phyloP scores from a whole-genome alignment of 139 green algal genomes.

The Coelastrella sp. region DNA sequence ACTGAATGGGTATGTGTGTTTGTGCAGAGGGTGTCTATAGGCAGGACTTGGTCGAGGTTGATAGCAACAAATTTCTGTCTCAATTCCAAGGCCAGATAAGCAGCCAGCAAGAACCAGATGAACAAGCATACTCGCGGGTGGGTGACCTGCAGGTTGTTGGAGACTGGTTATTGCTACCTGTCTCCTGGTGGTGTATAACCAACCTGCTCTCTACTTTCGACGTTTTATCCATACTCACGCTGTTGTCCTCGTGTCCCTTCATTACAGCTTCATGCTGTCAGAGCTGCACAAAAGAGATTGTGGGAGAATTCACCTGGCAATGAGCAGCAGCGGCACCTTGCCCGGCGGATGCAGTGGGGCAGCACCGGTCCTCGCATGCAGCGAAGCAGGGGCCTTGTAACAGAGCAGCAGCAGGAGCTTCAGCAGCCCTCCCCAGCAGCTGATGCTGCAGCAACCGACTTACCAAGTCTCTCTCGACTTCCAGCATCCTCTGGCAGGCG shows the following conservation, averaged over 20 bases:
- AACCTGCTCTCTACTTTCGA: too few species aligned
- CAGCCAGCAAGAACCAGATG: not conserved
- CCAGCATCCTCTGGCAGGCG: not conserved
- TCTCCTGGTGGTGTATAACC: too few species aligned
- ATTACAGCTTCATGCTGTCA: too few species aligned
- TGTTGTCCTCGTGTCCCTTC: too few species aligned
- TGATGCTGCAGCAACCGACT: not conserved
- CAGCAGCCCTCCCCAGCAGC: slow-evolving; percentile 14
- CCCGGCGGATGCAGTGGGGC: slow-evolving; percentile 27
- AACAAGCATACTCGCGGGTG: not conserved
- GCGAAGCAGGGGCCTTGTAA: not conserved
- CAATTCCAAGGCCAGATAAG: not conserved
- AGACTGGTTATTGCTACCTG: too few species aligned
- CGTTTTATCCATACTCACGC: too few species aligned
- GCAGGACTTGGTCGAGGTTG: not conserved
- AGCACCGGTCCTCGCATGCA: slow-evolving; percentile 10
- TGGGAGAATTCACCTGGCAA: not conserved
- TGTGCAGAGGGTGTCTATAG: not conserved
- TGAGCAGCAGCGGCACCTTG: not conserved
- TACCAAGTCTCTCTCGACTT: slow-evolving; percentile 3
- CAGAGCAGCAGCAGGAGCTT: not conserved
- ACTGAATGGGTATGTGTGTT: not conserved
- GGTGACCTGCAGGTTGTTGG: not conserved
- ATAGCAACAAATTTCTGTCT: not conserved
- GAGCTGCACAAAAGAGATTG: not conserved